These are phyloP conservation scores for Thinopyrum elongatum DNA, from an alignment of 176 grass and related monocot species.

Conservation along the genomic window DNA sequence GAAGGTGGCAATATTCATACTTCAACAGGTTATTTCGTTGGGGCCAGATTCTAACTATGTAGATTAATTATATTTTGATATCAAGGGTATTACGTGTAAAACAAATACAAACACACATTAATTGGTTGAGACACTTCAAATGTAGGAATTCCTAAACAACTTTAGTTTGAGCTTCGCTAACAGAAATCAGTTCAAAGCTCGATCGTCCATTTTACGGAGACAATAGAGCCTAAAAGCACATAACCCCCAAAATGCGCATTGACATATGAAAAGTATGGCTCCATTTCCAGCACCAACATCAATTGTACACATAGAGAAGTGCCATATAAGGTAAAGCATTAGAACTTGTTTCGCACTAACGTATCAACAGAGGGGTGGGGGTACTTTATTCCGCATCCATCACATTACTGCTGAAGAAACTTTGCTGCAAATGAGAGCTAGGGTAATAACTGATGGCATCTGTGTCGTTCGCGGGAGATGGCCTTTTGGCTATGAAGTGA, in stretches of 20 bases:
- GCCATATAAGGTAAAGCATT: slow-evolving; percentile 4
- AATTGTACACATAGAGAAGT: background rate
- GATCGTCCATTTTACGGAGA: background rate
- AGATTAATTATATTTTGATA: background rate
- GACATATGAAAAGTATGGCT: background rate
- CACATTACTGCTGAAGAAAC: slow-evolving; percentile 8
- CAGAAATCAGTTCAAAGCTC: background rate
- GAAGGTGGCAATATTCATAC: background rate
- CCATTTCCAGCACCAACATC: background rate
- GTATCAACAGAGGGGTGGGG: background rate
- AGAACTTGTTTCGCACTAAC: background rate
- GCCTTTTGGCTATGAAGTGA: slow-evolving; percentile 6
- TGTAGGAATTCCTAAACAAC: background rate
- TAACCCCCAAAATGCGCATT: background rate
- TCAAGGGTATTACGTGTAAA: background rate
- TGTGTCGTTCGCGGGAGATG: background rate
- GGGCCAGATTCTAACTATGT: background rate
- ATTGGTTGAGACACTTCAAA: slow-evolving; percentile 1
- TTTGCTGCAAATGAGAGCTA: background rate
- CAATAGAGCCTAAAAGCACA: background rate
- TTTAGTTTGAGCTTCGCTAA: slow-evolving; percentile 7
- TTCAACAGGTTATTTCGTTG: background rate
- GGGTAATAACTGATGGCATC: background rate
- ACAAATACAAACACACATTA: background rate
- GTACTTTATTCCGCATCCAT: background rate